Evolutionary conservation across 1,139 yeast genomes (phyloP).

Genomic region (Candida labiduridarum): DNA sequence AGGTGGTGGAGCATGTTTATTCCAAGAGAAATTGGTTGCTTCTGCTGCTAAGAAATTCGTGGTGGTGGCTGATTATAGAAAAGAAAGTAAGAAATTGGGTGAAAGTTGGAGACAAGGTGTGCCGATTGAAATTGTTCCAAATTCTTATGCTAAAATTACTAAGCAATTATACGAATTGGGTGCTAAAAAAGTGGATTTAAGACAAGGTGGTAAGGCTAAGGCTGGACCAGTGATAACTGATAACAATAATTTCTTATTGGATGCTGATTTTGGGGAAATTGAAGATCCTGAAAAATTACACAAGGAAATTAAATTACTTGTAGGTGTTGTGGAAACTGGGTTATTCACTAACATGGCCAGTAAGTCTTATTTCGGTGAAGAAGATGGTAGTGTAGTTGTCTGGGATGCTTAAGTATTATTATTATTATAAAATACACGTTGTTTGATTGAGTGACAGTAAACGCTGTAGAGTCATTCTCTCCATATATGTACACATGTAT

Average conservation of each 20-base stretch:
- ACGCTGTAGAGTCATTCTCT: too few species aligned
- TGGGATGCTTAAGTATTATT: conserved; percentile 11
- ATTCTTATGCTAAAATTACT: conserved; percentile 77
- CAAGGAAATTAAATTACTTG: conserved; percentile 64
- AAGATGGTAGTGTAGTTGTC: conserved; percentile 59
- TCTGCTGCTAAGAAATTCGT: conserved; percentile 74
- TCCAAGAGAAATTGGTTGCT: conserved; percentile 96
- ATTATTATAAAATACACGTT: neutral
- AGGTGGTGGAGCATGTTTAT: conserved; percentile 98
- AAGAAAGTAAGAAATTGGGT: conserved; percentile 70
- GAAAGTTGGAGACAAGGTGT: conserved; percentile 86
- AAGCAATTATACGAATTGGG: conserved; percentile 66
- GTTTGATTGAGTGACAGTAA: too few species aligned
- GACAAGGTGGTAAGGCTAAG: conserved; percentile 89
- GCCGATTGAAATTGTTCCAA: conserved; percentile 94
- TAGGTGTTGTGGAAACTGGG: conserved; percentile 98
- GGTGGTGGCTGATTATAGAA: conserved; percentile 91
- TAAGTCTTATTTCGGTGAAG: conserved; percentile 87
- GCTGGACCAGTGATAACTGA: conserved; percentile 99
- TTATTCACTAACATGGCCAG: conserved; percentile 72
- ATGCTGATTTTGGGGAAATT: conserved; percentile 88
- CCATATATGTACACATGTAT: too few species aligned
- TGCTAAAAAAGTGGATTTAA: conserved; percentile 63
- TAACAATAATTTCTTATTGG: conserved; percentile 90
- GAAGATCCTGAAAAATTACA: conserved; percentile 63